phyloP scores from a whole-genome alignment of 148 eudicot genomes.

The Vaccinium darrowii region DNA sequence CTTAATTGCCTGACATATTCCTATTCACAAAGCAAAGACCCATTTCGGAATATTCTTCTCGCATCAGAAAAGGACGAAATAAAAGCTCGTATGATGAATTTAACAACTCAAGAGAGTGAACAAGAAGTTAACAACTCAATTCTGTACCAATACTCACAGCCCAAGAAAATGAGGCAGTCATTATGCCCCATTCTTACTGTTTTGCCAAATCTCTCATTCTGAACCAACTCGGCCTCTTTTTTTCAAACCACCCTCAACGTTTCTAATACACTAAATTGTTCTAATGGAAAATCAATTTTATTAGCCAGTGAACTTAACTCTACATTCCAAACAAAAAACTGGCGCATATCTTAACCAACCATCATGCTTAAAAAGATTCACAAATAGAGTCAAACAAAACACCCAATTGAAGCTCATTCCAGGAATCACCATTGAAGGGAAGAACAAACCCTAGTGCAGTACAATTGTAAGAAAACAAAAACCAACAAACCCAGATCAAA shows the following conservation, averaged over 20 bases:
- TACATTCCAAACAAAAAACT: not conserved
- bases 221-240: not conserved
- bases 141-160: not conserved
- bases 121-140: not conserved
- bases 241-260: not conserved
- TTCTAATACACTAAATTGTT: not conserved
- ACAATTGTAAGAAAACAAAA: conserved; percentile 1
- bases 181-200: not conserved
- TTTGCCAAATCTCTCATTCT: not conserved
- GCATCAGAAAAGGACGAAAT: not conserved
- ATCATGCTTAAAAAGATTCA: not conserved
- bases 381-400: not conserved
- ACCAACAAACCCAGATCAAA: conserved; percentile 3
- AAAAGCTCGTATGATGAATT: not conserved
- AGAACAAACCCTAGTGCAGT: conserved; percentile 1
- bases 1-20: not conserved
- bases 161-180: not conserved
- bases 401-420: not conserved
- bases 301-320: not conserved
- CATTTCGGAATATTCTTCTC: not conserved
- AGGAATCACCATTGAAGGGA: not conserved
- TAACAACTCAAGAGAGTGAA: not conserved
- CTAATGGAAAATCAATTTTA: not conserved
- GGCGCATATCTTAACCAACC: not conserved
- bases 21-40: not conserved